Evolutionary conservation across 163 green algal genomes (phyloP).

Genomic region (Scenedesmus sp.): DNA sequence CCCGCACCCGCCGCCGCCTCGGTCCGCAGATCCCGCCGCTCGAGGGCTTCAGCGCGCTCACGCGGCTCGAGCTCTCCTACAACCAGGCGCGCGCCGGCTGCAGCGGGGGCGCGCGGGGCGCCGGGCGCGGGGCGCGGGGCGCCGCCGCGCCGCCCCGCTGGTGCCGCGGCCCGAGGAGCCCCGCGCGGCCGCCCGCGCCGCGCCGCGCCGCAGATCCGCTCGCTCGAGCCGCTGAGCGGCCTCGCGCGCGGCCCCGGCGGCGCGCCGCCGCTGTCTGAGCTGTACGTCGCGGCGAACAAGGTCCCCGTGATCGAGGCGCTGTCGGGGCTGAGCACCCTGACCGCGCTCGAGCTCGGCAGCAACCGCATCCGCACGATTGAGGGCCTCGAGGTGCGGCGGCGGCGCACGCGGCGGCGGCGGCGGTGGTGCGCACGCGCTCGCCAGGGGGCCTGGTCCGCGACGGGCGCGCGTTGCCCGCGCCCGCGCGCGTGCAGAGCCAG

Average conservation of each 20-base stretch:
- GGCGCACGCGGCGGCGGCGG: too few relatives aligned
- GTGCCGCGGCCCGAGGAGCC: too few relatives aligned
- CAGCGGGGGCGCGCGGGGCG: too few relatives aligned
- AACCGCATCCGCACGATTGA: constrained; percentile 82
- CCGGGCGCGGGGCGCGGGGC: too few relatives aligned
- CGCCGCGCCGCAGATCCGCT: constrained; percentile 55
- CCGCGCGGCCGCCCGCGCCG: too few relatives aligned
- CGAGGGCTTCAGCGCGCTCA: constrained; percentile 57
- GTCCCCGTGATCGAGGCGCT: constrained; percentile 60
- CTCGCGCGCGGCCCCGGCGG: constrained; percentile 47
- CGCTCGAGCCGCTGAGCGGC: constrained; percentile 54
- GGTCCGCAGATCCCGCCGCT: constrained; percentile 65
- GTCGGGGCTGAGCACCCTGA: constrained; percentile 58
- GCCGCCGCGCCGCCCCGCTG: too few relatives aligned
- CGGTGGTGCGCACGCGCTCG: too few relatives aligned
- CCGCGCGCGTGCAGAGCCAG: constrained; percentile 43
- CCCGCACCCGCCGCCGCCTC: neutral
- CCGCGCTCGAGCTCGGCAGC: constrained; percentile 87
- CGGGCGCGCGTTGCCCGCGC: too few relatives aligned
- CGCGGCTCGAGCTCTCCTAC: constrained; percentile 86
- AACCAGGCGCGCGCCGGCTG: constrained; percentile 80
- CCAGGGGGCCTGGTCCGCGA: too few relatives aligned
- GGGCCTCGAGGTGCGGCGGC: constrained; percentile 51
- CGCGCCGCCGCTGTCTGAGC: constrained; percentile 59
- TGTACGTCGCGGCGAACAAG: constrained; percentile 91